Percentiles rank a stretch among this genome's conserved stretches.
These are phyloP conservation scores for Kwoniella pini DNA, from an alignment of 768 basidiomycete genomes.

Conservation along the genomic window DNA sequence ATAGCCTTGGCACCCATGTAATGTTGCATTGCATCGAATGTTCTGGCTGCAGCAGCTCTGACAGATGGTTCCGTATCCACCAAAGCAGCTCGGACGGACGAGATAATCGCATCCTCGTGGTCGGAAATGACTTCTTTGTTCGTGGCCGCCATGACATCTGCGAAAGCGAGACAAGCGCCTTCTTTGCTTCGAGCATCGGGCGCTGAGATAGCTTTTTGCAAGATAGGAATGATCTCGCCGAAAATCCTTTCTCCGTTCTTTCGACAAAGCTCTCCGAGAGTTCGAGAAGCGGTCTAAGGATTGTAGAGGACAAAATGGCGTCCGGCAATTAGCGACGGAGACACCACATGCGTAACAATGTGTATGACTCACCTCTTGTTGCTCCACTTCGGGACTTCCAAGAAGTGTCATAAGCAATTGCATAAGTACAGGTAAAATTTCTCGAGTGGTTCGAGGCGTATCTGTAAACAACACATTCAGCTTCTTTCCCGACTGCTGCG, in stretches of 20 bases:
- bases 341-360: too few relatives aligned
- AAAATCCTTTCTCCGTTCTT: slow-evolving; percentile 93
- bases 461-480: slow-evolving; percentile 18
- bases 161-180: slow-evolving; percentile 83
- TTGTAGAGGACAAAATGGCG: not conserved
- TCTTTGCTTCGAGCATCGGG: slow-evolving; percentile 63
- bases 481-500: not conserved
- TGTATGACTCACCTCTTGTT: slow-evolving; percentile 73
- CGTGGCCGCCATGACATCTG: slow-evolving; percentile 85
- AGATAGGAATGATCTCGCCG: slow-evolving; percentile 75
- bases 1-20: slow-evolving; percentile 86
- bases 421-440: slow-evolving; percentile 84
- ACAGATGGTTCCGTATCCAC: slow-evolving; percentile 87
- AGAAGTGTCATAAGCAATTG: slow-evolving; percentile 73
- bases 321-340: too few relatives aligned
- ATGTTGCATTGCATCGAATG: slow-evolving; percentile 90
- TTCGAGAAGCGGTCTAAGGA: slow-evolving; percentile 80
- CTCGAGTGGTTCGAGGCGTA: slow-evolving; percentile 65
- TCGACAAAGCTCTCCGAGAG: slow-evolving; percentile 82
- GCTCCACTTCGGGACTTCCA: slow-evolving; percentile 76
- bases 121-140: slow-evolving; percentile 80
- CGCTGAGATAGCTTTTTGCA: slow-evolving; percentile 65
- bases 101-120: slow-evolving; percentile 83
- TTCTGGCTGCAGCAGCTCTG: slow-evolving; percentile 81
- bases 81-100: slow-evolving; percentile 76